Evolutionary conservation across 2,329 filamentous ascomycete species (phyloP), one percentile per base, ranked within the genome.

Genomic region (Colletotrichum cuscutae): DNA sequence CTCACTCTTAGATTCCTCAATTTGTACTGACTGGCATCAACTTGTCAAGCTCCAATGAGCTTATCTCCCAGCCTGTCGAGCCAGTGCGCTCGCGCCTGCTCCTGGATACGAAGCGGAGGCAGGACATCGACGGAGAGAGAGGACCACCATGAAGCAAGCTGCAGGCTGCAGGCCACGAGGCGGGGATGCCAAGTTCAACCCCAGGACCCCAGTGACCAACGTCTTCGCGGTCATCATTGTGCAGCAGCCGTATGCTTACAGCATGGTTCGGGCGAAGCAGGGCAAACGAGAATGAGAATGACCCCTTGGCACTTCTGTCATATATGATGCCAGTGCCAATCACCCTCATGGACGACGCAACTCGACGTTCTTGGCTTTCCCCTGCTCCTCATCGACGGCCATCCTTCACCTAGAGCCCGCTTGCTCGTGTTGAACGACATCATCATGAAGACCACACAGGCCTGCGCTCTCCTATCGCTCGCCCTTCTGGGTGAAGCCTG

Each of bases 401-500:
- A 32, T 12, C 37, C 42, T 19, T 32, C 6, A 11, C 6, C 26
- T 22, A 58, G 6, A 57, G 30, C 52, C n/a, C 8, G 15, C 15
- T 9, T 24, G 13, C 11, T 15, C 19, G 8, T 19, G 5, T 8
- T 26, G 3, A 49, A 24, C 32, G 32, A 42, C 35, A 26, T 54
- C 32, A 73, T 19, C 28, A 82, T 82, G 81, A 82, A 81, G 77
- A 63, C 78, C 60, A 67, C 63, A 24, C 68, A 76, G 35, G 62
- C 65, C 46, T 42, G 70, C 49, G 64, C 68, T 37, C 64, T 78
- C 32, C 72, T 76, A n/a, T 70, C 74, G 46, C 75, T 80, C 46
- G 74, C 75, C 54, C 67, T 74, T n/a, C 71, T 75, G 3, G 66
- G 77, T 37, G 76, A 76, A n/a, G 76, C 77, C 32, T 80, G 87